Evolutionary conservation across 129 eudicot genomes (phyloP), one percentile per base, ranked within the genome.

Genomic region (Logfia minima): DNA sequence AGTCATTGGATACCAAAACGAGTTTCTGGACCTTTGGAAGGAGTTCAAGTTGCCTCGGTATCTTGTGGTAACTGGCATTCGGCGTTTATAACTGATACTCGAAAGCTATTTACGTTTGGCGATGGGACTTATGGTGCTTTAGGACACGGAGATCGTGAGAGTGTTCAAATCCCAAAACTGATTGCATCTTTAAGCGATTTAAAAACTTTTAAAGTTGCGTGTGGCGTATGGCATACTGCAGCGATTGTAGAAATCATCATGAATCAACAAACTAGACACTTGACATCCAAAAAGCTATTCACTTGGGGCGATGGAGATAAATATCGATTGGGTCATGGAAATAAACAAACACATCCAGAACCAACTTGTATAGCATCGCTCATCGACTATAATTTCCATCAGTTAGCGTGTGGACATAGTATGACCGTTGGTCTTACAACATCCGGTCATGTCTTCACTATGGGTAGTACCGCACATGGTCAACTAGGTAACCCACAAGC

Each of bases 291-390:
- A 73, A 93, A 93, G 71, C 70, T 93, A 31, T 93, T 90, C 87
- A 90, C 98, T 0, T 93, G 98, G 98, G 98, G 98, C 0, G 97
- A 90, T 59, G 97, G 98, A 11, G 98, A 91, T 63, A 93, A 89
- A 85, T 73, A 90, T 60, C 84, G 93, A 17, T 62, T 93, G 51
- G 98, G 98, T 3, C 98, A 90, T 70, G 97, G 96, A 71, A 86
- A 77, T 65, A 90, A 91, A 59, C 86, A 91, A 29, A 56, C 91
- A 1, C 84, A 78, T 80, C 76, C 85, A 11, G 63, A 79, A 55
- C 98, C 98, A 70, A 90, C 98, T 6, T 87, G 91, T 69, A 87
- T 93, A 10, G 82, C 96, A 21, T 41, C 87, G 10, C 86, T 93
- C 19, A 78, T 89, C 11, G 97, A 93, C 62, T 89, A 90, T 75